These are phyloP conservation scores for Crucibulum laeve DNA, from an alignment of 768 basidiomycete genomes.

Conservation along the genomic window DNA sequence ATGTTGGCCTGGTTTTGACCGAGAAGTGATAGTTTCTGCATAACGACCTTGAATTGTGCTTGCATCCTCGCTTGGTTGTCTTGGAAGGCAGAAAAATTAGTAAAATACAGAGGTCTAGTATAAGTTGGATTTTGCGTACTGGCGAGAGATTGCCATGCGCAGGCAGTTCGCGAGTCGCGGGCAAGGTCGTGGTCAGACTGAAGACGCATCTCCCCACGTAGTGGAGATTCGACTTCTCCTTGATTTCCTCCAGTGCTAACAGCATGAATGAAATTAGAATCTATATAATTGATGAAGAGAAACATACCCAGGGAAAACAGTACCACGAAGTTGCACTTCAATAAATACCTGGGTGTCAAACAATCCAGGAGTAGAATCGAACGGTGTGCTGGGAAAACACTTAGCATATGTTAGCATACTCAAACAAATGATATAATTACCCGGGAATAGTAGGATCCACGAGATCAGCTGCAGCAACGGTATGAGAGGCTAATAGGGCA, in stretches of 20 bases:
- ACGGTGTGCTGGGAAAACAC: conserved; percentile 26
- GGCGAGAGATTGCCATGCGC: conserved; percentile 42
- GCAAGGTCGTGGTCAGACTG: conserved; percentile 36
- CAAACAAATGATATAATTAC: conserved; percentile 9
- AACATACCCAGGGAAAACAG: conserved; percentile 32
- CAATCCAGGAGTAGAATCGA: conserved; percentile 39
- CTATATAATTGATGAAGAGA: conserved; percentile 5
- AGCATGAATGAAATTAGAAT: conserved; percentile 9
- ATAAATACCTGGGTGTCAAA: conserved; percentile 45
- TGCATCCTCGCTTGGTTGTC: conserved; percentile 29
- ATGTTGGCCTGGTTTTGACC: conserved; percentile 31
- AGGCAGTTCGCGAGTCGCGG: conserved; percentile 38
- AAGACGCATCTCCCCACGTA: conserved; percentile 38
- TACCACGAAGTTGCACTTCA: conserved; percentile 41
- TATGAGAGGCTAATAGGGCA: conserved; percentile 11
- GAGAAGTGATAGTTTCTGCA: conserved; percentile 37
- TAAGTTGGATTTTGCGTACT: conserved; percentile 15
- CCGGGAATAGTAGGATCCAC: conserved; percentile 23
- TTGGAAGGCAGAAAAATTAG: conserved; percentile 4
- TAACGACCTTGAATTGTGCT: conserved; percentile 32
- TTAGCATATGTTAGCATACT: conserved; percentile 9
- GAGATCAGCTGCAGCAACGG: conserved; percentile 24
- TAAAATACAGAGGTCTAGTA: neutral
- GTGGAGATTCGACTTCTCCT: conserved; percentile 34
- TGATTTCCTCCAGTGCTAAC: conserved; percentile 27